Conservation (phyloP, 169 alveolate genomes). For the Theileria parva region DNA sequence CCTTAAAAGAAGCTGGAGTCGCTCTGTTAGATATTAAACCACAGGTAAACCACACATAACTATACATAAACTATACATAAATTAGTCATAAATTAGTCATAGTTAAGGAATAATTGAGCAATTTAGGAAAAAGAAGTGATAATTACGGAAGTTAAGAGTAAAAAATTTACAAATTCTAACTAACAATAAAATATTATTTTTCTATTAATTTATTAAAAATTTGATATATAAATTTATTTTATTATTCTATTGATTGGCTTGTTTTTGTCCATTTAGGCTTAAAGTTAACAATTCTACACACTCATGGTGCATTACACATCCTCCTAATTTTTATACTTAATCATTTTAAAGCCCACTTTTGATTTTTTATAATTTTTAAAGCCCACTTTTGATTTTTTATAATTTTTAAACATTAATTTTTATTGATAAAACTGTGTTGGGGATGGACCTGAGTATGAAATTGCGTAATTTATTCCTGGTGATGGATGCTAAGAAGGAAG, state of each 20-base stretch:
- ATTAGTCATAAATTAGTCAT: no score
- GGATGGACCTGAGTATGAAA: conserved; percentile 3
- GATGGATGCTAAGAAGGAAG: conserved; percentile 35
- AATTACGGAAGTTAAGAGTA: conserved; percentile 30
- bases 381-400: not conserved
- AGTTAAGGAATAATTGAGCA: not conserved
- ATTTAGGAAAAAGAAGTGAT: conserved; percentile 29
- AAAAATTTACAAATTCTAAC: not conserved
- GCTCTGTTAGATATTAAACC: conserved; percentile 27
- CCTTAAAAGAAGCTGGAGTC: conserved; percentile 42
- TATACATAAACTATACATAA: not conserved
- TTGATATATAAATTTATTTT: no score
- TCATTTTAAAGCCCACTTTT: not conserved
- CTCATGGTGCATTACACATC: conserved; percentile 11
- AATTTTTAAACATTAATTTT: not conserved
- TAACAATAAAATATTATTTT: no score
- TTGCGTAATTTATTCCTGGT: conserved; percentile 25
- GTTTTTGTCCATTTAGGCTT: not conserved
- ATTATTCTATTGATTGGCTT: no score
- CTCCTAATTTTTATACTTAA: not conserved
- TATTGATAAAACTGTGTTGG: not conserved
- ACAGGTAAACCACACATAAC: conserved; percentile 20
- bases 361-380: not conserved
- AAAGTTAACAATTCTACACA: conserved; percentile 18
- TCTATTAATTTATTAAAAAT: no score